Base-by-base conservation (phyloP, 2,329 filamentous ascomycete species). In the Hymenoscyphus linearis region DNA sequence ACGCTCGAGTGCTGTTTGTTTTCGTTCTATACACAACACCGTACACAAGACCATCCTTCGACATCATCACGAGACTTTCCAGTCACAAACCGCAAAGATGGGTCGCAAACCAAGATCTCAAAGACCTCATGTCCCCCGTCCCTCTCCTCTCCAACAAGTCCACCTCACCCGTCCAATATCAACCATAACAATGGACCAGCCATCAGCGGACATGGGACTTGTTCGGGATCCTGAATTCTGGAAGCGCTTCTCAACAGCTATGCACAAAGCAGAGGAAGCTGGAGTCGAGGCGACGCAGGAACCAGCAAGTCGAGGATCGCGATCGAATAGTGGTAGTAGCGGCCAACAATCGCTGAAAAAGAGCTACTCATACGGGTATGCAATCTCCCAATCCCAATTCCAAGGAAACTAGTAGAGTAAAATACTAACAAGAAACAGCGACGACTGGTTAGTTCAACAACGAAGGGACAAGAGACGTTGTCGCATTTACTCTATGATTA, bases 381-480 rank as follows among this genome's bases (percentile, higher is more conserved):
- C 40, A 10, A 31, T 47, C 52, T 26, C 13, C 40, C 4, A 57
- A 31, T 54, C n/a, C 6, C 36, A 6, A n/a, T 31, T 40, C 26
- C 18, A 53, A 44, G 18, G 34, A 31, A 18, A 16, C 9, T 9
- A 2, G 9, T 27, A 25, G 10, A 12, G 44, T 10, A 14, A 52
- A 27, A 53, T 31, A 34, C 52, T 53, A 5, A 53, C 27, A 47
- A 54, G 44, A 37, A 35, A 61, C 60, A 72, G 69, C 10, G 64
- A 72, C 47, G 69, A 72, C 47, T 74, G 72, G 72, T 60, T 74
- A 31, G 59, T 58, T n/a, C 69, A 71, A 62, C 71, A 74, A 63
- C 65, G 63, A 16, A 67, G 63, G 40, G 68, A 74, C 58, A 71
- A 70, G 67, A 58, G 70, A 25, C 63, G 66, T 34, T 71, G 68